Evolutionary conservation across 176 grass and related monocot genomes (phyloP).

Genomic region (Metroxylon sagu): DNA sequence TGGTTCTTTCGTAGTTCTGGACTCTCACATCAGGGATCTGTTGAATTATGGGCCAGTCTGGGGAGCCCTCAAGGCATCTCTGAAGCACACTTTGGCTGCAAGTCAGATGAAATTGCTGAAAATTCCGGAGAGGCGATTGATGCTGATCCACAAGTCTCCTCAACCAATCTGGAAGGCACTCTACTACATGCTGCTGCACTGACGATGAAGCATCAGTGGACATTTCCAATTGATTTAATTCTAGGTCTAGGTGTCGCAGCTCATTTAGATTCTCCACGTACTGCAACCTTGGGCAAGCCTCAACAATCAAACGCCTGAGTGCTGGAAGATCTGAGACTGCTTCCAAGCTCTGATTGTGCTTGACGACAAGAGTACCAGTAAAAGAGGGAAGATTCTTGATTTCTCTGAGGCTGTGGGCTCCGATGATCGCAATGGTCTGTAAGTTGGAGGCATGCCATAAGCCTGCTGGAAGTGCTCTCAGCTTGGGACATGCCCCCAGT

Average conservation of each 20-base stretch:
- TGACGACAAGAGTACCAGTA: not conserved
- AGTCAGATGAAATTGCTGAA: no score
- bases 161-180: not conserved
- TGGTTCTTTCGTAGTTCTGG: no score
- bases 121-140: not conserved
- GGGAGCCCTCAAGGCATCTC: no score
- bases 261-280: conserved; percentile 1
- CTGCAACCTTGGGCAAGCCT: not conserved
- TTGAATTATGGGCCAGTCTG: no score
- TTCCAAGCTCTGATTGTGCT: not conserved
- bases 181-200: no score
- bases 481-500: not conserved
- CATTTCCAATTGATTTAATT: no score
- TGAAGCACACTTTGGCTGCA: no score
- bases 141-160: not conserved
- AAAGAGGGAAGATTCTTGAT: conserved; percentile 21
- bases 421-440: not conserved
- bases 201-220: no score
- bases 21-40: no score
- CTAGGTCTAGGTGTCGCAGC: not conserved
- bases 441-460: conserved; percentile 8
- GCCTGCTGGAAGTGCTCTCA: conserved; percentile 17
- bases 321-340: conserved; percentile 13
- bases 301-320: not conserved
- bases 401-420: not conserved